phyloP scores from a whole-genome alignment of 2,329 filamentous ascomycete genomes.

The Neoscytalidium dimidiatum region DNA sequence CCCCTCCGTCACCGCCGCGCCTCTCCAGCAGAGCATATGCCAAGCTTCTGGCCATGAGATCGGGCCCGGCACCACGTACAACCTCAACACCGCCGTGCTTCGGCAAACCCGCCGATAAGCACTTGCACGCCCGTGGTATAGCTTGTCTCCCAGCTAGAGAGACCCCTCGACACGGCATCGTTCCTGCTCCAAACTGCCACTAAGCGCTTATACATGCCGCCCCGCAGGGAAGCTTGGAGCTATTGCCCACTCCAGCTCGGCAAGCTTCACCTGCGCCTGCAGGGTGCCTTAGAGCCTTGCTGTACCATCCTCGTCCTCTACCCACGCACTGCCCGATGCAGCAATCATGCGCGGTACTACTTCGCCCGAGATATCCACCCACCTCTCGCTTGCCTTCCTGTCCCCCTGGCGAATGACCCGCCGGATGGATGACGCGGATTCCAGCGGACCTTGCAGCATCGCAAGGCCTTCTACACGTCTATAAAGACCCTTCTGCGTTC shows the following conservation, averaged over 20 bases:
- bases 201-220: neutral
- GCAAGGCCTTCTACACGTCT: neutral
- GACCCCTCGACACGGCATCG: neutral
- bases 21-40: neutral
- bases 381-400: neutral
- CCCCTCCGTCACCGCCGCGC: neutral
- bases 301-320: neutral
- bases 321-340: neutral
- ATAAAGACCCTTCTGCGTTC: conserved; percentile 3
- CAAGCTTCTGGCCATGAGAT: neutral
- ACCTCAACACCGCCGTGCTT: neutral
- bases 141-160: neutral
- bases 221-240: neutral
- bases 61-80: neutral
- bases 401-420: conserved; percentile 17
- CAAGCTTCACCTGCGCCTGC: neutral
- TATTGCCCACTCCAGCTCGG: neutral
- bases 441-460: conserved; percentile 2
- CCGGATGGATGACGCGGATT: neutral
- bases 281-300: conserved; percentile 8
- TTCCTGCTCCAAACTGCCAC: neutral
- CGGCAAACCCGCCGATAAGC: conserved; percentile 1
- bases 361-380: neutral
- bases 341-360: conserved; percentile 11
- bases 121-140: neutral